Evolutionary conservation across 2,329 filamentous ascomycete genomes (phyloP).

Genomic region (Pseudogymnoascus sp.): DNA sequence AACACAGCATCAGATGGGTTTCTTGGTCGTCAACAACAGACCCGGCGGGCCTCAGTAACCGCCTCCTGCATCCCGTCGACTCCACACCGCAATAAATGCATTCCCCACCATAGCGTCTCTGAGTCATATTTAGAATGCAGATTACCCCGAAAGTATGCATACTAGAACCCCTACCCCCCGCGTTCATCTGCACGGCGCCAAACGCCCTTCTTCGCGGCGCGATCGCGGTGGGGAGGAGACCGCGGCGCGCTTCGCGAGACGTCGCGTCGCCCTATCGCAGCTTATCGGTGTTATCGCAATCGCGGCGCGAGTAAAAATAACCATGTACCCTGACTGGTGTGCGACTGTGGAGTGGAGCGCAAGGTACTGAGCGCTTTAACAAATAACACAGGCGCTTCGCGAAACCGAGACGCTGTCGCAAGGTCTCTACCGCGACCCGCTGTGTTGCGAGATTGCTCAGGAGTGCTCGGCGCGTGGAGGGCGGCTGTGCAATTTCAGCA

Average conservation of each 20-base stretch:
- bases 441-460: neutral
- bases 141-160: neutral
- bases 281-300: neutral
- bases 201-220: neutral
- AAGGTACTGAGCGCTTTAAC: neutral
- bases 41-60: conserved; percentile 25
- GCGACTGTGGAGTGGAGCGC: neutral
- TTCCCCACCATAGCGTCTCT: conserved; percentile 22
- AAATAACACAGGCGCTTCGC: neutral
- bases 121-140: conserved; percentile 25
- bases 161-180: neutral
- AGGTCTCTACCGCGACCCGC: neutral
- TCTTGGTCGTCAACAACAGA: conserved; percentile 28
- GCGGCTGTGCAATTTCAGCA: neutral
- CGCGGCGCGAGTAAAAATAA: neutral
- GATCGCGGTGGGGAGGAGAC: neutral
- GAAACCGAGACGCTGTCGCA: neutral
- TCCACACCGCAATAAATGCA: neutral
- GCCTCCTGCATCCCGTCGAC: conserved; percentile 16
- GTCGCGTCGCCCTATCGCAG: neutral
- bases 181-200: neutral
- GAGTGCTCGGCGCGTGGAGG: neutral
- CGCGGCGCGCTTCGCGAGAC: neutral
- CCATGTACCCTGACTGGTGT: neutral
- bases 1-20: conserved; percentile 20